Evolutionary conservation across 805 yeast genomes (phyloP), one percentile per base, ranked within the genome.

Genomic region (Grigorovia jiainica): DNA sequence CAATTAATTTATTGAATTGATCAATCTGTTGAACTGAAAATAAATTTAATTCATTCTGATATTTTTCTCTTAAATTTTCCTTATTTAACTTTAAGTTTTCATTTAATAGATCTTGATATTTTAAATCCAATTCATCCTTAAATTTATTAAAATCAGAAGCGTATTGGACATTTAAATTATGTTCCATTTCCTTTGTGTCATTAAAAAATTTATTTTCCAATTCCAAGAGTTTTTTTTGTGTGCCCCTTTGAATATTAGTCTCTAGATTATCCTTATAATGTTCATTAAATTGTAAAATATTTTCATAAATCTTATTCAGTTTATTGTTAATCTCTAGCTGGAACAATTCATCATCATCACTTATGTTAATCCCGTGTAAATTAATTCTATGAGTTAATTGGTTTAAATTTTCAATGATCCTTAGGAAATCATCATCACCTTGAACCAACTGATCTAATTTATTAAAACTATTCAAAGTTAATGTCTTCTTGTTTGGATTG

Each of bases 1-100:
- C 58, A 38, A 87, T 68, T 43, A 75, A 67, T 41, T 70, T 66
- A 47, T 79, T 75, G 58, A 84, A 78, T 55, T 76, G 78, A 50
- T 79, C 73, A 44, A 86, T 76, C 51, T 82, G 81, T 50, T 78
- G 79, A 39, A 79, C 66, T 53, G 85, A 75, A 43, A 80, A 76
- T 57, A 82, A 69, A 8, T 78, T 67, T 24, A 86, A 72, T 42
- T 79, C 79, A 63, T 86, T 87, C 45, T 78, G 78, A 16, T 87
- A 89, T 48, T 85, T 83, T 36, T 78, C 71, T 35, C 77, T 64
- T 40, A 89, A 70, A 10, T 79, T 75, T 50, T 76, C 68, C 57
- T 75, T 76, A 44, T 87, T 73, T 30, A 83, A 78, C 49, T 75
- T 75, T 41, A 87, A 68, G 61, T 87, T 96, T 15, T 68, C 63